Evolutionary conservation across 2,329 filamentous ascomycete species (phyloP).

Genomic region (Conoideocrella luteorostrata): DNA sequence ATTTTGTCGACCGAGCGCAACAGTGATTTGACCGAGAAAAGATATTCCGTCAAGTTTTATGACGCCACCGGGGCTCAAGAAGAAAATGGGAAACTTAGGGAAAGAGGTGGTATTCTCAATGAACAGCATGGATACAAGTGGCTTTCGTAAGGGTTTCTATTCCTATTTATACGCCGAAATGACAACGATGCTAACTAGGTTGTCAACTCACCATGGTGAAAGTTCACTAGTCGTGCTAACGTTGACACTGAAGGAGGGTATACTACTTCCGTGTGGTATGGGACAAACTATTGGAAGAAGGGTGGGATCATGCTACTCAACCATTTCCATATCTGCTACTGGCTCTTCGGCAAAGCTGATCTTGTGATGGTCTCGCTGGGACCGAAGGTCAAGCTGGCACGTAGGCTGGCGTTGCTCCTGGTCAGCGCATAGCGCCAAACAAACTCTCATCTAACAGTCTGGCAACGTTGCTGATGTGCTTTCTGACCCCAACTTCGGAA

Average conservation of each 20-base stretch:
- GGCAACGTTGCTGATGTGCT: conserved; percentile 10
- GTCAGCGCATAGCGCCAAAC: too few relatives aligned
- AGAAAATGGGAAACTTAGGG: background rate
- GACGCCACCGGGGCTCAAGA: conserved; percentile 2
- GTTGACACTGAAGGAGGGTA: background rate
- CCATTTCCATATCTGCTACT: background rate
- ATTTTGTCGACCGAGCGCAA: conserved; percentile 14
- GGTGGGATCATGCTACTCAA: conserved; percentile 7
- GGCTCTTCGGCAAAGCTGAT: background rate
- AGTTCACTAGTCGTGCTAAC: background rate
- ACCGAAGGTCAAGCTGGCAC: background rate
- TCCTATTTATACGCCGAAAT: conserved; percentile 2
- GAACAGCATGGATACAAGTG: background rate
- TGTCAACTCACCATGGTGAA: background rate
- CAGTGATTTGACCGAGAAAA: background rate
- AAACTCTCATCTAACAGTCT: background rate
- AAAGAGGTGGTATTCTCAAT: background rate
- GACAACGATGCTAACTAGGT: background rate
- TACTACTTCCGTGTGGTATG: background rate
- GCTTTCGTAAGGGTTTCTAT: background rate
- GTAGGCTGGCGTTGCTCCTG: background rate
- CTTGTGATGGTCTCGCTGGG: conserved; percentile 1
- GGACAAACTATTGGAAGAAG: background rate
- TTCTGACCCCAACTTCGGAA: background rate
- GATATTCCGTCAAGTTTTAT: background rate